Evolutionary conservation across 371 early-diverging fungal genomes (phyloP).

Genomic region (Furculomyces boomerangus): DNA sequence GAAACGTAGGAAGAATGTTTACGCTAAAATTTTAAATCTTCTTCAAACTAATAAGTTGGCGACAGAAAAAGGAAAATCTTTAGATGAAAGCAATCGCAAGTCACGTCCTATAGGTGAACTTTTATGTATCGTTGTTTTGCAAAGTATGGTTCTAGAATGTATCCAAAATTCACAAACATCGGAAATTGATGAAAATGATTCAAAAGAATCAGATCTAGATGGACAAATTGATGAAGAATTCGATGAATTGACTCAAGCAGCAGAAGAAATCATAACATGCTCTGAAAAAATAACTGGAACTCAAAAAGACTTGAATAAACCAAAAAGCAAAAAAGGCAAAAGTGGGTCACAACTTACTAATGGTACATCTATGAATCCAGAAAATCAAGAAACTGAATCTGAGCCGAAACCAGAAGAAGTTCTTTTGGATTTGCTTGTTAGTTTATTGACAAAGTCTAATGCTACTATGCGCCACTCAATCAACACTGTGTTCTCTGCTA

Average conservation of each 20-base stretch:
- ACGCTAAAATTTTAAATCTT: no score
- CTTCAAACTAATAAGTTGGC: no score
- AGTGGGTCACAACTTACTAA: no score
- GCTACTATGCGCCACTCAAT: constrained; percentile 51
- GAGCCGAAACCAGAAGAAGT: constrained; percentile 88
- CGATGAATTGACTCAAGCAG: not conserved
- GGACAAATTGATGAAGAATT: not conserved
- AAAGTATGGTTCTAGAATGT: not conserved
- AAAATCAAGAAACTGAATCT: no score
- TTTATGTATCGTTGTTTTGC: not conserved
- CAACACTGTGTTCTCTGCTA: constrained; percentile 65
- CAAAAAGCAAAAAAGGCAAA: no score
- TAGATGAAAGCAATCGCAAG: not conserved
- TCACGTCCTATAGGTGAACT: not conserved
- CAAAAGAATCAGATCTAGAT: no score
- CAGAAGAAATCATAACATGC: constrained; percentile 1
- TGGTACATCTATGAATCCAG: no score
- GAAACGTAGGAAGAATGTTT: no score
- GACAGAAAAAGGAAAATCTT: no score
- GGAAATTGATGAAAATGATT: no score
- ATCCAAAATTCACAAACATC: no score
- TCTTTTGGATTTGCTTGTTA: constrained; percentile 72
- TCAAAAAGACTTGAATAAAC: no score
- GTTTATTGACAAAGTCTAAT: constrained; percentile 72
- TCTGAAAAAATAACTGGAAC: not conserved